Conservation (phyloP, 306 rosid genomes). For the Rubus idaeus region DNA sequence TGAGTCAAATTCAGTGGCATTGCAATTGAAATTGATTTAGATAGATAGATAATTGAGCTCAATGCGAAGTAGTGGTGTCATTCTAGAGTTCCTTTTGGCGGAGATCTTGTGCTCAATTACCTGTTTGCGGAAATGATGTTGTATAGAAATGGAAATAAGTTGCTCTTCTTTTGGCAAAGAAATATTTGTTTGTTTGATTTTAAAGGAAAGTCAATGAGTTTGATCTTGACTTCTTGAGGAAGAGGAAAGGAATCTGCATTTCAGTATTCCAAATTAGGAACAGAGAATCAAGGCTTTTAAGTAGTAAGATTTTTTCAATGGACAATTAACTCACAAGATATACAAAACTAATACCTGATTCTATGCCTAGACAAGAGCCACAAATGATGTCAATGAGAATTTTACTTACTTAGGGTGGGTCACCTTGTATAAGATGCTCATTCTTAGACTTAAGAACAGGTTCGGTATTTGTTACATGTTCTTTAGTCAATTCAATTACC, state of each 20-base stretch:
- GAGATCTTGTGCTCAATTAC: constrained; percentile 3
- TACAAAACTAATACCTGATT: background rate
- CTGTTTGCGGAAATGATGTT: background rate
- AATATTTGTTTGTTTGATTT: background rate
- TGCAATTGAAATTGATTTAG: constrained; percentile 1
- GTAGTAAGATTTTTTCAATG: background rate
- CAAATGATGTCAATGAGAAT: background rate
- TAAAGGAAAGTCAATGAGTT: background rate
- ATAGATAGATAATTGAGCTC: background rate
- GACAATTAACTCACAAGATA: background rate
- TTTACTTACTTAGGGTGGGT: background rate
- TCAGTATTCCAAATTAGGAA: constrained; percentile 7
- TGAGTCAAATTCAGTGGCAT: constrained; percentile 21
- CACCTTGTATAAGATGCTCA: background rate
- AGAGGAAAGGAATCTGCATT: constrained; percentile 11
- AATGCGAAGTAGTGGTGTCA: background rate
- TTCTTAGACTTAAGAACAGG: background rate
- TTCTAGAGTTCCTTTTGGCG: background rate
- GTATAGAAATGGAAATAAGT: background rate
- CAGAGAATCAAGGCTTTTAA: background rate
- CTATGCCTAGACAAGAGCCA: background rate
- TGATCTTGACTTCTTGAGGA: constrained; percentile 2
- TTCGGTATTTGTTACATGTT: background rate
- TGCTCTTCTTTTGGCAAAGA: background rate
- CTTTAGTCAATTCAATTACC: background rate